Evolutionary conservation across 2,329 filamentous ascomycete species (phyloP).

Genomic region (Tolypocladium album): DNA sequence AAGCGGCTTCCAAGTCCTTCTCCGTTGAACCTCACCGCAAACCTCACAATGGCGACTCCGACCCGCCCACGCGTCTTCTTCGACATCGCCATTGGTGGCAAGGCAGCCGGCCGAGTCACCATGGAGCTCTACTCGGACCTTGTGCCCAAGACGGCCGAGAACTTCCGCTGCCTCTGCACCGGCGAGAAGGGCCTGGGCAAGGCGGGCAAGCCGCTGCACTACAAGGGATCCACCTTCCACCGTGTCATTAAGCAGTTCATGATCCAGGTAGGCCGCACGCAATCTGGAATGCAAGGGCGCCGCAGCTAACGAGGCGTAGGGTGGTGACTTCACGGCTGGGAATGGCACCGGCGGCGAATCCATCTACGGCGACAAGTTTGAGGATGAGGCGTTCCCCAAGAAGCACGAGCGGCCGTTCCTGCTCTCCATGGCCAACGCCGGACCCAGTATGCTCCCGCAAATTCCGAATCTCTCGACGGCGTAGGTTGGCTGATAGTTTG

Average conservation of each 20-base stretch:
- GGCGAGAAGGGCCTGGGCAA: conserved; percentile 85
- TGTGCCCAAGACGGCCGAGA: conserved; percentile 91
- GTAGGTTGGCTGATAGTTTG: neutral
- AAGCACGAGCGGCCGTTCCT: conserved; percentile 92
- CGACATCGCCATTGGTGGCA: conserved; percentile 73
- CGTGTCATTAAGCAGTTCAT: conserved; percentile 98
- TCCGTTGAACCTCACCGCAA: neutral
- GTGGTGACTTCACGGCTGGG: conserved; percentile 90
- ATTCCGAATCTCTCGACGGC: neutral
- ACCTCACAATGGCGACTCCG: conserved; percentile 29
- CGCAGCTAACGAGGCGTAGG: conserved; percentile 39
- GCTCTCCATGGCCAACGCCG: conserved; percentile 96
- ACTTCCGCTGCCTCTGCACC: conserved; percentile 90
- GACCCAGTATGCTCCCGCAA: conserved; percentile 54
- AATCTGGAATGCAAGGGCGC: neutral
- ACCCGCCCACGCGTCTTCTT: conserved; percentile 79
- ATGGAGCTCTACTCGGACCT: conserved; percentile 73
- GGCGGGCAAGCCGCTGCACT: conserved; percentile 76
- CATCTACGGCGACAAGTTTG: conserved; percentile 96
- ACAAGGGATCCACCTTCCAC: conserved; percentile 90
- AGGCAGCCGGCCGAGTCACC: conserved; percentile 63
- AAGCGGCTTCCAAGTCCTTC: neutral
- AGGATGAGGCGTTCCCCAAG: conserved; percentile 87
- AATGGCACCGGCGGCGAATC: conserved; percentile 95
- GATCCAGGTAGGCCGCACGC: conserved; percentile 43